phyloP scores from a whole-genome alignment of 139 green algal genomes.

The Micractinium sp. region DNA sequence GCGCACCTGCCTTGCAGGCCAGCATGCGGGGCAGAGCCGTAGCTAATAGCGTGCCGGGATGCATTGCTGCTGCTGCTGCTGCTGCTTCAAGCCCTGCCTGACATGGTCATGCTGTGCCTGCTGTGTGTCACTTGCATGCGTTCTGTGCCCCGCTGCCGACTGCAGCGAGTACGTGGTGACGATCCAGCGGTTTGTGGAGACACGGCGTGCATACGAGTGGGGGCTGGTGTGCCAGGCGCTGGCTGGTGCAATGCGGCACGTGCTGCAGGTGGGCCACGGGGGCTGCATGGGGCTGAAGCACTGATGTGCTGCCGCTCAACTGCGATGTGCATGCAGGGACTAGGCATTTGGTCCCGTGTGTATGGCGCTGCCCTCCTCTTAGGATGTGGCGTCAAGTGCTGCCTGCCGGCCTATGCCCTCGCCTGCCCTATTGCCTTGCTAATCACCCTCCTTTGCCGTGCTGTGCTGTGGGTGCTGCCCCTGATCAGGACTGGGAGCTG shows the following conservation, averaged over 20 bases:
- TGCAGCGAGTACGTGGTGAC: conserved; percentile 76
- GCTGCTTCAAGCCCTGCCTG: background rate
- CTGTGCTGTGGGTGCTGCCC: conserved; percentile 7
- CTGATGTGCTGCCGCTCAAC: background rate
- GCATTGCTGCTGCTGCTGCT: background rate
- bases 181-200: conserved; percentile 85
- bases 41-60: background rate
- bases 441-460: background rate
- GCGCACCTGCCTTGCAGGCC: background rate
- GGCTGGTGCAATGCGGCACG: conserved; percentile 69
- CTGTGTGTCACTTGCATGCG: background rate
- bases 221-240: conserved; percentile 81
- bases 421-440: too few relatives aligned
- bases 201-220: conserved; percentile 57
- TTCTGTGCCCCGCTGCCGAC: background rate
- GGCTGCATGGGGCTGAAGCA: background rate
- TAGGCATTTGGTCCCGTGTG: background rate
- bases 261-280: conserved; percentile 53
- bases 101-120: background rate
- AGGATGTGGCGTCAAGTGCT: background rate
- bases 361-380: background rate
- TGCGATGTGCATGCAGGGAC: background rate
- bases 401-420: background rate
- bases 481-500: conserved; percentile 72
- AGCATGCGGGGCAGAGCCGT: too few relatives aligned